Base-by-base conservation (phyloP, 2,329 filamentous ascomycete species). In the Aplosporella prunicola region DNA sequence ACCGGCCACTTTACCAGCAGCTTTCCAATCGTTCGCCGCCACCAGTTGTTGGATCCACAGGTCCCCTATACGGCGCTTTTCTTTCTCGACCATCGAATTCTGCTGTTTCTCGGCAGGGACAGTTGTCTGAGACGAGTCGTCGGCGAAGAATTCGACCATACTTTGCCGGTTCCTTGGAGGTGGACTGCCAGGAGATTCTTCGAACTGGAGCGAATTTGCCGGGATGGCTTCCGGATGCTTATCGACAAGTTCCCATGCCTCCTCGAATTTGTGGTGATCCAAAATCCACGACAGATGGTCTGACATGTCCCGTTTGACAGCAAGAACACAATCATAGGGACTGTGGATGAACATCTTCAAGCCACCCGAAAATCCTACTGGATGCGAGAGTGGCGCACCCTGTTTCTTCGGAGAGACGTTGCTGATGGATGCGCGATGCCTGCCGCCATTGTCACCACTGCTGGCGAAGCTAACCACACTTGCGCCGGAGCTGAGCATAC, bases 291-390 rank as follows among this genome's bases (percentile, higher is more conserved):
- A 67, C 15, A 96, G 66, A 51, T 93, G 87, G 59, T 98, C 91
- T 3, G 77, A 68, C 11, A 93, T 68, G 51, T 94, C 88, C 47
- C 91, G 73, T 55, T 88, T 88, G 2, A 91, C 85, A 1, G 86
- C 85, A 38, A 95, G 66, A n/a, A 96, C 81, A 51, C 88, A 96
- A 60, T 98, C 91, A 53, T 93, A 98, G 0, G 91, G 91, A 50
- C 87, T 95, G 51, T 94, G 87, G 26, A 98, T 85, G 55, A 95
- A 95, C 11, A 98, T 82, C 52, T 96, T 83, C 47, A 80, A 67
- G 5, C 79, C 78, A 24, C 71, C 66, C 8, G 70, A 68, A 5
- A 64, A 59, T 13, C 64, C 63, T 46, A 72, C 64, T 31, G 66
- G 69, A 45, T 71, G 67, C 6, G 38, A 16, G 8, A 35, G 26